These are phyloP conservation scores for Cladophialophora chaetospira DNA, from an alignment of 2,329 filamentous ascomycete species.

Conservation along the genomic window DNA sequence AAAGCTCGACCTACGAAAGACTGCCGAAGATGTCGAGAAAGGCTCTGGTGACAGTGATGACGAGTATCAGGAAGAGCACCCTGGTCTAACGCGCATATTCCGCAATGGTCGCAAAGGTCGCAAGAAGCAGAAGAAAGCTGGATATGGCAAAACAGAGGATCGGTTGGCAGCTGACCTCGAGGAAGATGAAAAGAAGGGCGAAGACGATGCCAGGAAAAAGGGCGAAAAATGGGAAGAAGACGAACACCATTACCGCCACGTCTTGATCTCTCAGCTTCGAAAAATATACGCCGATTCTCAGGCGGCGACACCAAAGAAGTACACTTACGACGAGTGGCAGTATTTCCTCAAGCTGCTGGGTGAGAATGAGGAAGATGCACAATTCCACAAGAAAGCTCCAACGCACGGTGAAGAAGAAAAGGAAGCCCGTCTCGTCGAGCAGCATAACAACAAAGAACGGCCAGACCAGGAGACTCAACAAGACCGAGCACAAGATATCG, in stretches of 20 bases:
- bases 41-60: slow-evolving; percentile 7
- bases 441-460: not conserved
- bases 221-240: slow-evolving; percentile 47
- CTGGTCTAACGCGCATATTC: slow-evolving; percentile 31
- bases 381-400: slow-evolving; percentile 35
- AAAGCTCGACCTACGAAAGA: slow-evolving; percentile 12
- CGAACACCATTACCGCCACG: slow-evolving; percentile 50
- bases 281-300: slow-evolving; percentile 43
- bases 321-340: slow-evolving; percentile 50
- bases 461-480: not conserved
- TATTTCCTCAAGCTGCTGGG: slow-evolving; percentile 53
- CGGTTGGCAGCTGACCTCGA: slow-evolving; percentile 44
- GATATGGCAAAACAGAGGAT: slow-evolving; percentile 32
- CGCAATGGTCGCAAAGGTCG: slow-evolving; percentile 20
- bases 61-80: slow-evolving; percentile 21
- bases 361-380: slow-evolving; percentile 45
- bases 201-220: slow-evolving; percentile 43
- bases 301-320: slow-evolving; percentile 39
- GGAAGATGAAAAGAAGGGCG: slow-evolving; percentile 45
- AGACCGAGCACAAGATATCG: not conserved
- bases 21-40: slow-evolving; percentile 13
- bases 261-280: slow-evolving; percentile 43
- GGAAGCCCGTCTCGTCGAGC: not conserved
- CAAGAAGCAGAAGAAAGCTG: slow-evolving; percentile 8
- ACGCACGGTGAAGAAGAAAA: slow-evolving; percentile 4